These are phyloP conservation scores for Alternaria infectoria DNA, from an alignment of 2,329 filamentous ascomycete genomes.

Conservation along the genomic window DNA sequence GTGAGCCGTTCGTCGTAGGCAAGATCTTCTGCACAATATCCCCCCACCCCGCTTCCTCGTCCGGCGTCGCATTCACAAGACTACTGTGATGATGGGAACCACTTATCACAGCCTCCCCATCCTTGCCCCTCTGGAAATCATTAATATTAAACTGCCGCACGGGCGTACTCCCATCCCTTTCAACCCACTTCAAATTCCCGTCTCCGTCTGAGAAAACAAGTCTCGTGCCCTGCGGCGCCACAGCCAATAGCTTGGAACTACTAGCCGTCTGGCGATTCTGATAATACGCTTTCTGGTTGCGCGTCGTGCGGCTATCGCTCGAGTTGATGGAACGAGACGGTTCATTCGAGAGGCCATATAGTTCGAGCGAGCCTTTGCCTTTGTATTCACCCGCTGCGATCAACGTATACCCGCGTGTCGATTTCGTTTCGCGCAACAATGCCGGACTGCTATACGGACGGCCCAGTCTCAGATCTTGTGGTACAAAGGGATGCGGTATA, in stretches of 20 bases:
- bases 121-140: slow-evolving; percentile 25
- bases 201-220: slow-evolving; percentile 85
- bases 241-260: slow-evolving; percentile 79
- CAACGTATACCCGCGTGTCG: slow-evolving; percentile 66
- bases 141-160: slow-evolving; percentile 66
- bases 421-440: slow-evolving; percentile 62
- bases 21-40: slow-evolving; percentile 84
- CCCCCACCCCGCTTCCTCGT: slow-evolving; percentile 5
- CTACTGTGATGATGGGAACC: not conserved
- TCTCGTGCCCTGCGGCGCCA: slow-evolving; percentile 79
- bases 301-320: slow-evolving; percentile 34
- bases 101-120: not conserved
- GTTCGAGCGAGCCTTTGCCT: slow-evolving; percentile 84
- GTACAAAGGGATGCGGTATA: slow-evolving; percentile 71
- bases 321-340: slow-evolving; percentile 39
- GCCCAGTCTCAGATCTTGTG: slow-evolving; percentile 65
- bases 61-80: not conserved
- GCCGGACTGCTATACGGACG: slow-evolving; percentile 61
- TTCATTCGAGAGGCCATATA: slow-evolving; percentile 70
- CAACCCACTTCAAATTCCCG: slow-evolving; percentile 87
- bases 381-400: slow-evolving; percentile 91
- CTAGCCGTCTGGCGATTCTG: slow-evolving; percentile 83
- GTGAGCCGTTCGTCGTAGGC: slow-evolving; percentile 55
- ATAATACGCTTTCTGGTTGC: slow-evolving; percentile 52
- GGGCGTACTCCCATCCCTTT: slow-evolving; percentile 73